Base-by-base conservation (phyloP, 768 basidiomycete species). In the Russula abietina region DNA sequence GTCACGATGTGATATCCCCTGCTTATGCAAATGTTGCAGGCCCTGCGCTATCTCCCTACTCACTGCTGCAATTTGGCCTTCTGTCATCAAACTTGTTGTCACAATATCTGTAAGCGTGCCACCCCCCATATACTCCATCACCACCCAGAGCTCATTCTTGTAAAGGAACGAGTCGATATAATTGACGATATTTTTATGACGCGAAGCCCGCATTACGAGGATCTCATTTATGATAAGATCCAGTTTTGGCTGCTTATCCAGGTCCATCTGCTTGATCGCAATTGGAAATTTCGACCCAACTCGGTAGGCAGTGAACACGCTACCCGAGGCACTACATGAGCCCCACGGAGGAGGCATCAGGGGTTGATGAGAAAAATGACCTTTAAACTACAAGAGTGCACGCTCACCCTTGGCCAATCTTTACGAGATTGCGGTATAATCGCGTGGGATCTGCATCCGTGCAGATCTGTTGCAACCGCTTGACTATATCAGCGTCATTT, bases 51-150 rank as follows among this genome's bases (percentile, higher is more conserved):
- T 93, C 78, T 98, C 97, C 73, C 93, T 79, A 49, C 88, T 91
- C 33, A 98, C 97, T 4, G 96, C 97, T 0, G 97, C 94, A 65
- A 99, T 72, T 81, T 81, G 17, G 77, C 74, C 64, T 80, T 81
- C 70, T 1, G 69, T 69, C 48, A 99, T 98, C 70, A 97, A 76
- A 73, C 94, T 94, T 57, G 89, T 91, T n/a, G 93, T 94, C 69
- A 94, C 94, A 65, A 98, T 94, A 71, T 98, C 96, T 4, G 96
- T 99, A 49, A 98, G 77, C 33, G 85, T 87, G 38, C 92, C 91
- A 45, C 95, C 95, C 76, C 97, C 96, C 95, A 98, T 98, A 75
- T 95, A 98, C 77, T 98, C 97, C 97, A 99, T 98, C 61, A 98
- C 93, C 45, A 99, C 94, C 97, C 97, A 98, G 3, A 99, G 81